These are phyloP conservation scores for Aspergillus sp. DNA, from an alignment of 2,329 filamentous ascomycete genomes.

Conservation along the genomic window DNA sequence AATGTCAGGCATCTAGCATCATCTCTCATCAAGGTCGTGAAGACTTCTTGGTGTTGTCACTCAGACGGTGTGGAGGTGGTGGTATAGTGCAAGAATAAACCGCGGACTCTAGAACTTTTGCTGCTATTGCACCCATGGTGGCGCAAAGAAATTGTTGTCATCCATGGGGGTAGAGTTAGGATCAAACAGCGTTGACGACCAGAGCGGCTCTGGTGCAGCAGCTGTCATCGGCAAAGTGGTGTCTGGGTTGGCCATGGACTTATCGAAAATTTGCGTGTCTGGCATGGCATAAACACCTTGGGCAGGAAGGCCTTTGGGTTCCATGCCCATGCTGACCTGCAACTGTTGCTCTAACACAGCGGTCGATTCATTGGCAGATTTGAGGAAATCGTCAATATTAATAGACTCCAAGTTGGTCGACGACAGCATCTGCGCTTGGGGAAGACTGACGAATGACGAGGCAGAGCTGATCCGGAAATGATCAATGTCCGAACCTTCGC, in stretches of 20 bases:
- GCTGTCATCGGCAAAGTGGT: conserved; percentile 23
- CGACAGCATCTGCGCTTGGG: conserved; percentile 42
- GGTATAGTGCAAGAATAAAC: conserved; percentile 34
- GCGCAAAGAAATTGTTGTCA: conserved; percentile 30
- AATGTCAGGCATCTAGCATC: conserved; percentile 41
- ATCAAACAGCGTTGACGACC: conserved; percentile 35
- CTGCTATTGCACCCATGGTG: conserved; percentile 31
- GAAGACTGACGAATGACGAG: conserved; percentile 43
- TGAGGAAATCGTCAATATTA: conserved; percentile 46
- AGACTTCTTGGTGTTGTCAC: conserved; percentile 27
- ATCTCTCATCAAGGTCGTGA: conserved; percentile 47
- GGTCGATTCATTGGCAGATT: conserved; percentile 42
- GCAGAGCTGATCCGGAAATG: conserved; percentile 44
- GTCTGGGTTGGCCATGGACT: conserved; percentile 22
- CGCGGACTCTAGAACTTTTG: conserved; percentile 17
- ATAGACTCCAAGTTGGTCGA: conserved; percentile 42
- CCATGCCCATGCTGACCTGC: conserved; percentile 38
- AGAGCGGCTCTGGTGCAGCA: conserved; percentile 32
- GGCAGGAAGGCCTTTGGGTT: conserved; percentile 31
- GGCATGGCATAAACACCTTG: conserved; percentile 32
- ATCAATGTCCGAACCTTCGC: conserved; percentile 43
- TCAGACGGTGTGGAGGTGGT: conserved; percentile 41
- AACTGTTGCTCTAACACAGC: conserved; percentile 42
- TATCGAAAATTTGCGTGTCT: conserved; percentile 20
- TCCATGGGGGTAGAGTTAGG: conserved; percentile 30